Evolutionary conservation across 208 protist genomes (phyloP).

Genomic region (Trypanosoma avium): DNA sequence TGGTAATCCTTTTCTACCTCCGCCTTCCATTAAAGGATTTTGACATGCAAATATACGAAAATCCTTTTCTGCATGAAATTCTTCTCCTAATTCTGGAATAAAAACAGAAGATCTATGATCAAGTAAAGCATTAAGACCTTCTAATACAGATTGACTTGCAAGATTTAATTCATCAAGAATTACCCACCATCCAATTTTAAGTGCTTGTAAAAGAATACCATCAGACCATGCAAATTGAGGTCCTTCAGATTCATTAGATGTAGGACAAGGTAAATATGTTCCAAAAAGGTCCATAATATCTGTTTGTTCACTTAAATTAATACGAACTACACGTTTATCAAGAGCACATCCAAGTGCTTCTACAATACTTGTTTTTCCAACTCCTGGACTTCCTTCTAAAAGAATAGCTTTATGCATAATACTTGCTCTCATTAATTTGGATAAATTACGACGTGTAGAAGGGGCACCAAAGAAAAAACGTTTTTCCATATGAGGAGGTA

Average conservation of each 20-base stretch:
- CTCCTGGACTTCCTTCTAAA: conserved; percentile 97
- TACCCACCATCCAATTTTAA: conserved; percentile 97
- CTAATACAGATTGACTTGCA: conserved; percentile 99
- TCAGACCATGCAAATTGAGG: conserved; percentile 98
- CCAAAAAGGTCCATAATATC: conserved; percentile 99
- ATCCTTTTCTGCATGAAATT: conserved; percentile 74
- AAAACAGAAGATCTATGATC: conserved; percentile 98
- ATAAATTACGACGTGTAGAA: conserved; percentile 96
- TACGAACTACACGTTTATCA: conserved; percentile 95
- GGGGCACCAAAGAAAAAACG: conserved; percentile 95
- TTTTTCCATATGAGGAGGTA: conserved; percentile 63
- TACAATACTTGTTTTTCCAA: conserved; percentile 99
- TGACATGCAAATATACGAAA: conserved; percentile 99
- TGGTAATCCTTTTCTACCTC: conserved; percentile 99
- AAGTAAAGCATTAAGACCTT: conserved; percentile 99
- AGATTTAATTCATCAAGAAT: conserved; percentile 99
- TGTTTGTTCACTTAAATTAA: conserved; percentile 99
- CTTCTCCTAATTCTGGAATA: conserved; percentile 91
- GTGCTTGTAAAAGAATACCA: conserved; percentile 96
- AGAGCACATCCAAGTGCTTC: conserved; percentile 93
- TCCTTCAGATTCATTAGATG: conserved; percentile 29
- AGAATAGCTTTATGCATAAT: conserved; percentile 96
- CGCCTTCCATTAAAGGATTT: conserved; percentile 97
- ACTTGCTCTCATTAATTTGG: conserved; percentile 94
- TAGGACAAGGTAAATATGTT: conserved; percentile 76